A percentile compares a stretch with the other conserved stretches of the same genome.
These are phyloP conservation scores for Rosa persica DNA, from an alignment of 306 rosid genomes.

Conservation along the genomic window DNA sequence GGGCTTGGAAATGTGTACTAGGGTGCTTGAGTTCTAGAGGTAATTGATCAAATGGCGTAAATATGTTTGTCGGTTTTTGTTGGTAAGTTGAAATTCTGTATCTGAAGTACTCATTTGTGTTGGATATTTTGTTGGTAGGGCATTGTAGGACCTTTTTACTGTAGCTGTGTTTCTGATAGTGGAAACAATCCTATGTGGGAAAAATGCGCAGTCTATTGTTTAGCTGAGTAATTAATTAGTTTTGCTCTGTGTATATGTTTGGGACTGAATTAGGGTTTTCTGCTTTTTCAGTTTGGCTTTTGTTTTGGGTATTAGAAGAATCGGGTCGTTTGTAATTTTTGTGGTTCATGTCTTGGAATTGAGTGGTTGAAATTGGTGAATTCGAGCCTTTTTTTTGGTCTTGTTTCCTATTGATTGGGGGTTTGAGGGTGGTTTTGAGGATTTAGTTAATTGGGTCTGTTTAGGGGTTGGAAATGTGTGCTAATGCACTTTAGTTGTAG, in stretches of 20 bases:
- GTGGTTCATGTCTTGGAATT: slow-evolving; percentile 1
- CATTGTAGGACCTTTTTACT: neutral
- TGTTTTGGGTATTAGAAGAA: neutral
- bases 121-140: neutral
- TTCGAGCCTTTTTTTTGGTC: too few species aligned
- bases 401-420: neutral
- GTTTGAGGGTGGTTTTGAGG: neutral
- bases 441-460: slow-evolving; percentile 10
- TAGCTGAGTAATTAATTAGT: too few species aligned
- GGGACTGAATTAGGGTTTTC: neutral
- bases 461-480: slow-evolving; percentile 22
- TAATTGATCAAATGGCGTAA: neutral
- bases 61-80: slow-evolving; percentile 10
- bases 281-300: neutral
- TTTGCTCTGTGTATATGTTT: neutral
- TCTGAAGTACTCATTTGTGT: neutral
- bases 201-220: neutral
- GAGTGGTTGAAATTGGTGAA: neutral
- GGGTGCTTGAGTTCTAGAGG: neutral
- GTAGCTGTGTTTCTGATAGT: neutral
- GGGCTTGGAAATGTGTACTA: slow-evolving; percentile 18
- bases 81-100: slow-evolving; percentile 3
- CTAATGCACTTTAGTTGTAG: neutral
- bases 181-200: neutral
- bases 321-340: neutral